Evolutionary conservation across 345 rosid species (phyloP), one percentile per base, ranked within the genome.

Genomic region (Syzygium aromaticum): DNA sequence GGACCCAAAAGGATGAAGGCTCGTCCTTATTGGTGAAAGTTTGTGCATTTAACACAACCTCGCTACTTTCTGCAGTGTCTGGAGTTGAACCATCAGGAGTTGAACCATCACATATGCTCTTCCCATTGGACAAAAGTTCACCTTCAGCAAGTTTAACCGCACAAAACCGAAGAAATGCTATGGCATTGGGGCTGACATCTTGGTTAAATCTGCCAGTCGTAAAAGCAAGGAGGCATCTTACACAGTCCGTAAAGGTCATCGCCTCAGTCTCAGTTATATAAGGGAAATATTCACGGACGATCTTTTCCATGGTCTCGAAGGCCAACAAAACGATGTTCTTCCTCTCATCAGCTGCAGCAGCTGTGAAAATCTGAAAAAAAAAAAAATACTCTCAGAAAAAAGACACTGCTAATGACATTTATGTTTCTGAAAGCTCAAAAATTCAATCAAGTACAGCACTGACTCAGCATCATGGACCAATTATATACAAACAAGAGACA

Each of bases 231-330:
- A 97, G 98, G 93, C 99, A 97, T 91, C 92, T 93, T 89, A 97
- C 98, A 90, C 99, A 97, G 88, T 95, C 98, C 9, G 98, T 96
- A 90, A 97, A 97, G 84, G 95, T 95, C 88, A 95, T 91, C 10
- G 95, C 92, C 92, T 97, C 99, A n/a, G 99, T 97, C 95, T 97
- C 98, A 51, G 97, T 97, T 88, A 97, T 95, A 88, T 93, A 92
- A 85, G 98, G 95, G 91, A 96, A 97, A 88, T 96, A 96, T 86
- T 95, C 98, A 73, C 98, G 96, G 82, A 97, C 98, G 56, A 97
- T 96, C 91, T 96, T 97, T 90, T 96, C 99, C 98, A 94, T 95
- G 11, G 98, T 96, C 92, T 96, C 97, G 83, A 96, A 97, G 86
- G 98, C 98, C 92, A 97, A 90, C 91, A 93, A 88, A 87, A 96